Conservation (phyloP, 257 asterid genomes). For the Primulina tabacum region DNA sequence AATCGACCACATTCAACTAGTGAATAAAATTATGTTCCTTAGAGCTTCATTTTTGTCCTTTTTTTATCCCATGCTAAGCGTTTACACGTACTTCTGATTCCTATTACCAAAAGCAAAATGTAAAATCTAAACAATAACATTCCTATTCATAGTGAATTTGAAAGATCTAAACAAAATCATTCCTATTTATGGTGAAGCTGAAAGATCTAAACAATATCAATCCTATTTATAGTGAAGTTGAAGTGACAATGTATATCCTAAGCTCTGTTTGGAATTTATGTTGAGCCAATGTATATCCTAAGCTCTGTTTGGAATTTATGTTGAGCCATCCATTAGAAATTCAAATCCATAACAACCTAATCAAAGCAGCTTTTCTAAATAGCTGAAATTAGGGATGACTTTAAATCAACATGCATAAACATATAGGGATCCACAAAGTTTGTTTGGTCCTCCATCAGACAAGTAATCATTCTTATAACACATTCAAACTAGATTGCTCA, state of each 20-base stretch:
- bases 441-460: neutral
- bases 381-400: neutral
- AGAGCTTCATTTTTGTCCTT: too few relatives aligned
- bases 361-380: conserved; percentile 3
- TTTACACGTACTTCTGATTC: too few relatives aligned
- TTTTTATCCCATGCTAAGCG: too few relatives aligned
- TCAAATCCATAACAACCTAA: neutral
- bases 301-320: conserved; percentile 12
- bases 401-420: neutral
- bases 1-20: too few relatives aligned
- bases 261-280: conserved; percentile 12
- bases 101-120: neutral
- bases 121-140: neutral
- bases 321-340: neutral
- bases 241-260: conserved; percentile 6
- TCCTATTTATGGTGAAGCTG: too few relatives aligned
- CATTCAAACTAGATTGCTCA: conserved; percentile 36
- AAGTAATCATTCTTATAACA: conserved; percentile 2
- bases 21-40: too few relatives aligned
- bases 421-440: neutral
- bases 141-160: conserved; percentile 5
- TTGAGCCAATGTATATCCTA: conserved; percentile 1
- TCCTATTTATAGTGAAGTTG: conserved; percentile 6
- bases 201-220: too few relatives aligned
- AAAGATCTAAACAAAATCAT: neutral